Conservation (phyloP, 2,329 filamentous ascomycete genomes). For the Penicillium vulpinum region DNA sequence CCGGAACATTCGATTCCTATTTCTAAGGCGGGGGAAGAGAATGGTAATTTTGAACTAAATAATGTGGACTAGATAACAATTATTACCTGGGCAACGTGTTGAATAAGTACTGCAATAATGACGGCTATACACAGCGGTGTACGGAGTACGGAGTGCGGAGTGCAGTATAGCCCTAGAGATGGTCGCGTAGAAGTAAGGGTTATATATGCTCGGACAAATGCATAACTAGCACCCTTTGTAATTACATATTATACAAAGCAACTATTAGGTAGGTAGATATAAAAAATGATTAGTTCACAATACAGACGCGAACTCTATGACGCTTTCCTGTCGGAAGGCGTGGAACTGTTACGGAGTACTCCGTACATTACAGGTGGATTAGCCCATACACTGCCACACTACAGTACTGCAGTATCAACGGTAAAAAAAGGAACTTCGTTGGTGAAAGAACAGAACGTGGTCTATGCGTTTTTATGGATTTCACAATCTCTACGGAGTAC, state of each 20-base stretch:
- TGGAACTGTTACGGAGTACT: background rate
- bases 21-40: background rate
- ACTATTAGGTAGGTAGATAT: too few species aligned
- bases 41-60: background rate
- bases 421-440: background rate
- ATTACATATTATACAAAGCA: too few species aligned
- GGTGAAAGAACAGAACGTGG: background rate
- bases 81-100: background rate
- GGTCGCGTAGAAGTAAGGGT: background rate
- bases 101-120: background rate
- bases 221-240: background rate
- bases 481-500: background rate
- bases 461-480: background rate
- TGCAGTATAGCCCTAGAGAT: background rate
- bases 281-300: background rate
- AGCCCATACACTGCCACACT: background rate
- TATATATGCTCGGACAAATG: background rate
- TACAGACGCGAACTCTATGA: constrained; percentile 17
- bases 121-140: background rate
- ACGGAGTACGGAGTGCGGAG: too few species aligned
- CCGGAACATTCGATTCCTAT: background rate
- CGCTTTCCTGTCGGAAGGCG: constrained; percentile 10
- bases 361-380: constrained; percentile 4
- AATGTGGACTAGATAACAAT: background rate
- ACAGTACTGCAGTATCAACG: background rate